Base-by-base conservation (phyloP, 306 rosid species). In the Acmispon strigosus region DNA sequence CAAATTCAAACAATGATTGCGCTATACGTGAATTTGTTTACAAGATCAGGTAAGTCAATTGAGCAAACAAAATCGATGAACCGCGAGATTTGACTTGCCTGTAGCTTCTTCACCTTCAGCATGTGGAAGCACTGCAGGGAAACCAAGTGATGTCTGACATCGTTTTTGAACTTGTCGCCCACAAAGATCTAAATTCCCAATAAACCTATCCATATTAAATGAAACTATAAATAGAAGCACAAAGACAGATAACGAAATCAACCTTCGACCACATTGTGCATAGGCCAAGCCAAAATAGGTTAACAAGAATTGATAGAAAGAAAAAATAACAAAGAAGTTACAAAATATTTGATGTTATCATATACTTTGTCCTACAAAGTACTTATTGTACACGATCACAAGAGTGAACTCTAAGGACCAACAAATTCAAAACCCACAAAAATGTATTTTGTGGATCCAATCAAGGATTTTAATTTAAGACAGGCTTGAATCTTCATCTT, bases 41-140 rank as follows among this genome's bases (percentile, higher is more conserved):
- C 43, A 41, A 24, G 43, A 57, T 58, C 32, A 14, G 41, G 42
- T 11, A 56, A 41, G 2, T 29, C 55, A 36, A 73, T 42, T n/a
- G 11, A 11, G 69, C 13, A 41, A n/a, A 20, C 39, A 52, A 50
- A 36, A 78, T 42, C 10, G 1, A 22, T 7, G 5, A 8, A 39
- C 1, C 2, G 2, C 0, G 27, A 49, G 44, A 29, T 48, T 22
- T 45, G 70, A 91, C 83, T 78, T 86, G 77, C 98, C 96, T 83
- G 86, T 73, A 44, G 90, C 90, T 83, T 89, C 88, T 69, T 92
- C 90, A 45, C 98, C 89, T 57, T 49, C 86, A 34, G 95, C 90
- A 76, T 86, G 95, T 1, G 98, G 98, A 17, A 92, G 83, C 47
- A 92, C 90, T 17, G 85, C 98, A 49, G 98, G 98, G 66, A 89